A percentile compares a stretch with the other conserved stretches of the same genome.
phyloP scores from a whole-genome alignment of 805 yeast genomes.

The Kodamaea hsintzibuensis region DNA sequence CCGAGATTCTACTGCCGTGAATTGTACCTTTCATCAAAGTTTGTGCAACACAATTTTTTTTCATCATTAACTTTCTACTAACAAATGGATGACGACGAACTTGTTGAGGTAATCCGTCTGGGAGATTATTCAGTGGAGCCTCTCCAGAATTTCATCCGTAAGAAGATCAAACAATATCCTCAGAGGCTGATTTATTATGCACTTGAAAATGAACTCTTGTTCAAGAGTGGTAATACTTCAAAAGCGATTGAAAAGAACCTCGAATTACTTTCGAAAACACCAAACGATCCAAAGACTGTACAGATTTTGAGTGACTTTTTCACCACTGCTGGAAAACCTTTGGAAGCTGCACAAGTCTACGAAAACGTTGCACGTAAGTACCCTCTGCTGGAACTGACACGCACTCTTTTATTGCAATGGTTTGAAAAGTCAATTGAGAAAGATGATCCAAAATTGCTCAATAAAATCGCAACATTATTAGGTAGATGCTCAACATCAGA shows the following conservation, averaged over 20 bases:
- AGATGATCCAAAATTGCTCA: slow-evolving; percentile 52
- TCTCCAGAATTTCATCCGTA: slow-evolving; percentile 33
- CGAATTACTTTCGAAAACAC: slow-evolving; percentile 34
- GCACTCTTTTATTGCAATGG: slow-evolving; percentile 54
- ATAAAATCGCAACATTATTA: slow-evolving; percentile 49
- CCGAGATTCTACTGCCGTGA: too few species aligned
- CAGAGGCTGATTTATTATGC: slow-evolving; percentile 53
- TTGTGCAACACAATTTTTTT: not conserved
- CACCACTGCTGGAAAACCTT: slow-evolving; percentile 24
- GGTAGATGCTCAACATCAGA: slow-evolving; percentile 24
- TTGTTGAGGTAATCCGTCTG: slow-evolving; percentile 46
- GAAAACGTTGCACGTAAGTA: slow-evolving; percentile 61
- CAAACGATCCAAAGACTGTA: slow-evolving; percentile 58
- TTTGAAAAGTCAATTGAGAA: slow-evolving; percentile 50
- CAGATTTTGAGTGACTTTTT: slow-evolving; percentile 49
- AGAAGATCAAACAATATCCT: slow-evolving; percentile 54
- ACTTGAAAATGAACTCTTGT: slow-evolving; percentile 36
- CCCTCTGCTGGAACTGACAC: slow-evolving; percentile 43
- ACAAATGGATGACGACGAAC: slow-evolving; percentile 28
- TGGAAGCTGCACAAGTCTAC: slow-evolving; percentile 49
- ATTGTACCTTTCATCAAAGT: not conserved
- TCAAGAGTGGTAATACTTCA: slow-evolving; percentile 30
- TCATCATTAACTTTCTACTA: not conserved
- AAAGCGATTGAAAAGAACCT: slow-evolving; percentile 35
- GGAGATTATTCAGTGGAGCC: slow-evolving; percentile 57